Evolutionary conservation across 2,329 filamentous ascomycete species (phyloP).

Genomic region (Nannizziopsis barbatae): DNA sequence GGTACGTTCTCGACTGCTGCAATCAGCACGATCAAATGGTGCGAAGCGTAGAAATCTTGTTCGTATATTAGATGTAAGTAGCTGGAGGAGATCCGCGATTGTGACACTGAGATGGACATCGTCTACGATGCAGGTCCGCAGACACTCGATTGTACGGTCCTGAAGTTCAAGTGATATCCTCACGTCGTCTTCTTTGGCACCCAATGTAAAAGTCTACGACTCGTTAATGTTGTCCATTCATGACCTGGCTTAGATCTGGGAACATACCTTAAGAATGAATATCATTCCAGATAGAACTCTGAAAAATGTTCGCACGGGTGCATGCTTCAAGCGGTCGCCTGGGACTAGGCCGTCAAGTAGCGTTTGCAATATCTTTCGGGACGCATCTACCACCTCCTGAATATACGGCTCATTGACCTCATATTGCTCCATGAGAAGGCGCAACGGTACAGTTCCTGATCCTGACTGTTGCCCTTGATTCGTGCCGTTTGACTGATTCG

Average conservation of each 20-base stretch:
- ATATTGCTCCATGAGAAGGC: constrained; percentile 38
- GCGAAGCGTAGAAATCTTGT: constrained; percentile 48
- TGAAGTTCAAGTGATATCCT: constrained; percentile 48
- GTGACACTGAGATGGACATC: constrained; percentile 54
- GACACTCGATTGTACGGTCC: constrained; percentile 47
- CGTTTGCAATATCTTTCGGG: constrained; percentile 48
- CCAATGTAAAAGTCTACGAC: constrained; percentile 48
- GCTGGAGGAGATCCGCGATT: constrained; percentile 50
- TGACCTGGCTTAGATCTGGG: neutral
- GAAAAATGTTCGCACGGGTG: constrained; percentile 54
- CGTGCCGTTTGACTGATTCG: constrained; percentile 11
- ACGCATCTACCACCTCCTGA: constrained; percentile 50
- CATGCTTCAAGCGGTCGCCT: constrained; percentile 48
- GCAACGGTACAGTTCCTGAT: constrained; percentile 28
- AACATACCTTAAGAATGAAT: constrained; percentile 49
- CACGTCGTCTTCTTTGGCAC: constrained; percentile 52
- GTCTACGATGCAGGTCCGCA: constrained; percentile 52
- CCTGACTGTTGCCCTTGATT: constrained; percentile 13
- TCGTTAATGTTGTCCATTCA: neutral
- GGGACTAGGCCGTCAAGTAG: constrained; percentile 50
- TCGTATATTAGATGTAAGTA: constrained; percentile 48
- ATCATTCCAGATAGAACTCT: constrained; percentile 54
- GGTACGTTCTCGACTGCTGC: constrained; percentile 29
- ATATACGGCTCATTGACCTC: constrained; percentile 52
- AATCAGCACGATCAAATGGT: constrained; percentile 40